These are phyloP conservation scores for Pterula multifida DNA, from an alignment of 1,284 basidiomycete species.

Conservation along the genomic window DNA sequence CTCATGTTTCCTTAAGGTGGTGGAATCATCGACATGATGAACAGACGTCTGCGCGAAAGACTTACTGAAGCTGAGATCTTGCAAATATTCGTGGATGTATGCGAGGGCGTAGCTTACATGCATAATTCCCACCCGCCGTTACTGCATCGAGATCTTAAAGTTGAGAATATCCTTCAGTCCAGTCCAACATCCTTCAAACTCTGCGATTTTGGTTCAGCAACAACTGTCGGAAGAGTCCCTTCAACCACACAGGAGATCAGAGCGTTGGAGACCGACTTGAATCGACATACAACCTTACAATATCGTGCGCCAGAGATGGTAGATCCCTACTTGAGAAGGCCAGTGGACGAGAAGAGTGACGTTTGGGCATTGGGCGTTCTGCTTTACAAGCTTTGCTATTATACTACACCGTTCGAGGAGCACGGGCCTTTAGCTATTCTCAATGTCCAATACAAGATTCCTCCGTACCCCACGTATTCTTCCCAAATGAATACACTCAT, in stretches of 20 bases:
- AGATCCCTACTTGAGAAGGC: slow-evolving; percentile 74
- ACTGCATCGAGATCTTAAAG: slow-evolving; percentile 95
- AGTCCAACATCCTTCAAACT: slow-evolving; percentile 78
- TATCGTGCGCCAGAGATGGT: slow-evolving; percentile 99
- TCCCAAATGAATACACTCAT: slow-evolving; percentile 79
- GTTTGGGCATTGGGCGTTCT: slow-evolving; percentile 95
- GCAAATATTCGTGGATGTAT: slow-evolving; percentile 94
- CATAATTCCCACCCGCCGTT: slow-evolving; percentile 85
- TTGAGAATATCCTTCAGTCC: slow-evolving; percentile 92
- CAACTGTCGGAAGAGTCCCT: slow-evolving; percentile 64
- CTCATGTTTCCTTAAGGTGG: slow-evolving; percentile 77
- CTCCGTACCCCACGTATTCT: slow-evolving; percentile 90
- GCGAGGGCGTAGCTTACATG: slow-evolving; percentile 91
- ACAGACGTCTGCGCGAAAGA: slow-evolving; percentile 86
- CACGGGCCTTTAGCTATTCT: slow-evolving; percentile 93
- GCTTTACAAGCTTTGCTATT: slow-evolving; percentile 92
- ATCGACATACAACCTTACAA: slow-evolving; percentile 89
- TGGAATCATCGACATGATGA: slow-evolving; percentile 99
- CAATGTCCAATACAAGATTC: slow-evolving; percentile 92
- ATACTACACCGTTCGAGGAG: slow-evolving; percentile 97
- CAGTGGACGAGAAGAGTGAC: slow-evolving; percentile 90
- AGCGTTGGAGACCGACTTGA: slow-evolving; percentile 83
- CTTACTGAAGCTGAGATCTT: slow-evolving; percentile 93
- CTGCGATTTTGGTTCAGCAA: slow-evolving; percentile 96
- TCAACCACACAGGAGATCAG: slow-evolving; percentile 73